Conservation (phyloP, 1,284 basidiomycete genomes). For the Bjerkandera adusta region DNA sequence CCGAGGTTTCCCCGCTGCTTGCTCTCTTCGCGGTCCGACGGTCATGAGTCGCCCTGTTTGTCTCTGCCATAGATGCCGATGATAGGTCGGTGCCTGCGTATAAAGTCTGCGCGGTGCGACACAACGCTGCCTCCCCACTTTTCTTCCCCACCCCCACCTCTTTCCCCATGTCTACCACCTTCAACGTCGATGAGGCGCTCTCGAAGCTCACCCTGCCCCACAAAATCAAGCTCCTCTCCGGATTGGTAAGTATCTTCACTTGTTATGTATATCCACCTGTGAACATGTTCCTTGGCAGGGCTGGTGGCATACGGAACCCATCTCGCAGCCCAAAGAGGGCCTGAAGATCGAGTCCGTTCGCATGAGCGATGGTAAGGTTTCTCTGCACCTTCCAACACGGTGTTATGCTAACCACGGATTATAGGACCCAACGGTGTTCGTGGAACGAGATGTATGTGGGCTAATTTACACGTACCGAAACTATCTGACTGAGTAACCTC, state of each 20-base stretch:
- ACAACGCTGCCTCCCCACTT: too few relatives aligned
- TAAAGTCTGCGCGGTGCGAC: too few relatives aligned
- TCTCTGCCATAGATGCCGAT: too few relatives aligned
- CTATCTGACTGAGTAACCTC: neutral
- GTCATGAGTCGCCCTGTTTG: neutral
- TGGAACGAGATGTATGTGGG: slow-evolving; percentile 39
- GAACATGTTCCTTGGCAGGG: slow-evolving; percentile 30
- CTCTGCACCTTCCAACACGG: too few relatives aligned
- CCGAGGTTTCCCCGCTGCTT: neutral
- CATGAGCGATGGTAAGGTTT: slow-evolving; percentile 62
- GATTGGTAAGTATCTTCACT: slow-evolving; percentile 28
- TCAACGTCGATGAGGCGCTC: slow-evolving; percentile 38
- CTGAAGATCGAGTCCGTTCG: slow-evolving; percentile 53
- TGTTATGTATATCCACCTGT: neutral
- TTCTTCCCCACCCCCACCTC: neutral
- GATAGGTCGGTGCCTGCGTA: too few relatives aligned
- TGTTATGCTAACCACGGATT: too few relatives aligned
- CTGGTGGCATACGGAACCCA: slow-evolving; percentile 64
- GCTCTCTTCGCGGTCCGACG: neutral
- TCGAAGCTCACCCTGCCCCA: slow-evolving; percentile 35
- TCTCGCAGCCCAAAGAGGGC: too few relatives aligned
- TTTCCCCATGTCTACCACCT: slow-evolving; percentile 24
- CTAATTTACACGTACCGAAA: slow-evolving; percentile 3
- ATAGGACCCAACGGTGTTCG: slow-evolving; percentile 51
- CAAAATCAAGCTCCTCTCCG: slow-evolving; percentile 44